Percentiles rank a stretch among this genome's conserved stretches.
Evolutionary conservation across 805 yeast species (phyloP).

Genomic region (Blastobotrys peoriensis): DNA sequence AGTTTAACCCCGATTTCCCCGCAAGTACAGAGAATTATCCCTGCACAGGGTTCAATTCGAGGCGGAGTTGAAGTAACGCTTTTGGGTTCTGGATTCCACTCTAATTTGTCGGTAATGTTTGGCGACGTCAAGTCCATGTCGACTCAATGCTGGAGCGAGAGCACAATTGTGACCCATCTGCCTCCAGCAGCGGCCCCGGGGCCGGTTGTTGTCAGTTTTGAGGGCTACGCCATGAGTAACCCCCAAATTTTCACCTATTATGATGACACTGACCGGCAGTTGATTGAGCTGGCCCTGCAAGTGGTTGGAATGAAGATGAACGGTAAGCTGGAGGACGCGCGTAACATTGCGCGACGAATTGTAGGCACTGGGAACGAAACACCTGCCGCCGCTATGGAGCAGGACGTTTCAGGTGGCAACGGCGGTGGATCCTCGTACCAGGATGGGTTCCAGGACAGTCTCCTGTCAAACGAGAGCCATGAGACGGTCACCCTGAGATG

Average conservation of each 20-base stretch:
- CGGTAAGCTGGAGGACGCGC: constrained; percentile 91
- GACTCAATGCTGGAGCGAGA: constrained; percentile 94
- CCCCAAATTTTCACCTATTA: constrained; percentile 77
- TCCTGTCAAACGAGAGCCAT: constrained; percentile 52
- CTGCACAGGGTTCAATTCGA: constrained; percentile 90
- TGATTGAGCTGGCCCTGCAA: constrained; percentile 91
- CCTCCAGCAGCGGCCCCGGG: constrained; percentile 91
- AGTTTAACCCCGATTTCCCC: constrained; percentile 33
- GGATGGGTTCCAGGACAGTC: too few relatives aligned
- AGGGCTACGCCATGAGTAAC: constrained; percentile 39
- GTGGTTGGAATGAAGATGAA: constrained; percentile 97
- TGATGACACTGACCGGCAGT: constrained; percentile 92
- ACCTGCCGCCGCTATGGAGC: too few relatives aligned
- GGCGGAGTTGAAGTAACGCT: constrained; percentile 96
- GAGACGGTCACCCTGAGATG: constrained; percentile 35
- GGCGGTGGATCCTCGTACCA: constrained; percentile 3
- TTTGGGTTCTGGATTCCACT: constrained; percentile 79
- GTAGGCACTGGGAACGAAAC: constrained; percentile 49
- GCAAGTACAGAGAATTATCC: constrained; percentile 77
- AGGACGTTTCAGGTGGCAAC: too few relatives aligned
- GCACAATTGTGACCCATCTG: constrained; percentile 86
- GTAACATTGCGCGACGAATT: constrained; percentile 85
- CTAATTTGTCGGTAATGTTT: constrained; percentile 77
- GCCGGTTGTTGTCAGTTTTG: constrained; percentile 85
- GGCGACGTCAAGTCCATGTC: constrained; percentile 53